Conservation (phyloP, 495 filamentous ascomycete genomes). For the Pseudevernia furfuracea region DNA sequence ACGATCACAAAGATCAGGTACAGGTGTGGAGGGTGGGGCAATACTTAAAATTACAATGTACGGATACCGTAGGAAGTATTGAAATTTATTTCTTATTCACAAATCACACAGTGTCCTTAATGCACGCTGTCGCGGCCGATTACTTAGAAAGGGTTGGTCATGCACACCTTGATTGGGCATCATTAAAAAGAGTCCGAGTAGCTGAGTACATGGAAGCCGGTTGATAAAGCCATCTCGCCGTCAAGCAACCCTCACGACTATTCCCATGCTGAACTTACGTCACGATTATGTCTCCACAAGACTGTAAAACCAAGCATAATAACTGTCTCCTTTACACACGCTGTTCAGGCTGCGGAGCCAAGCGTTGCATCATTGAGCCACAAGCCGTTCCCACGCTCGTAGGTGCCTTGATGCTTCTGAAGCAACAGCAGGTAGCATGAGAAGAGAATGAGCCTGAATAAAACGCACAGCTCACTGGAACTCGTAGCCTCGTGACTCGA, state of each 20-base stretch:
- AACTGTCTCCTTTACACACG: background rate
- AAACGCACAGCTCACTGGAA: background rate
- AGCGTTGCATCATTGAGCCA: background rate
- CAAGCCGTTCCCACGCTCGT: background rate
- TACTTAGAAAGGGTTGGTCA: background rate
- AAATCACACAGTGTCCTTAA: background rate
- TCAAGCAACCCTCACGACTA: background rate
- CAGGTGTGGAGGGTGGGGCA: background rate
- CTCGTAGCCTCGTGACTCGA: slow-evolving; percentile 16
- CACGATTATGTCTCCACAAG: background rate
- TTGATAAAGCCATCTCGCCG: too few species aligned
- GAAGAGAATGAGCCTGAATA: too few species aligned
- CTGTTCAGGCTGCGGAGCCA: background rate
- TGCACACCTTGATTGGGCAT: background rate
- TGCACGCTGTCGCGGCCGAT: background rate
- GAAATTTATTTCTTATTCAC: background rate
- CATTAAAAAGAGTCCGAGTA: too few species aligned
- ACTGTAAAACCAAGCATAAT: background rate
- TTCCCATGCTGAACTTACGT: background rate
- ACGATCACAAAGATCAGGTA: slow-evolving; percentile 6
- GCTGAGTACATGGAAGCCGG: too few species aligned
- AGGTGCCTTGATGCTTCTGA: background rate
- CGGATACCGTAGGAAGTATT: too few species aligned
- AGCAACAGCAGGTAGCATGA: background rate
- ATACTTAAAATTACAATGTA: too few species aligned